Percentiles rank a stretch among this genome's conserved stretches.
Conservation (phyloP, 2,329 filamentous ascomycete genomes). For the Herpomyces periplanetae region DNA sequence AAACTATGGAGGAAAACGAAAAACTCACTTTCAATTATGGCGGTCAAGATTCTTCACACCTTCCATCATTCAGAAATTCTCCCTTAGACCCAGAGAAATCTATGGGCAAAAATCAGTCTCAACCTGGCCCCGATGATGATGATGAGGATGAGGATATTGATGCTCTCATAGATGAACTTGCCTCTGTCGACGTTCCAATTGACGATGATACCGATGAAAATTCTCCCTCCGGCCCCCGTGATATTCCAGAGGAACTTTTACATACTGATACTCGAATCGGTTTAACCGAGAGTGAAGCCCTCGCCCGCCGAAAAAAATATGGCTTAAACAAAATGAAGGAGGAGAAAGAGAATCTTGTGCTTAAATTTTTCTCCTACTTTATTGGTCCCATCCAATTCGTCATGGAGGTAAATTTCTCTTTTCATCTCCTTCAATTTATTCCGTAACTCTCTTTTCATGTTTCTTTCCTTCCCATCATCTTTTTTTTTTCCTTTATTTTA, state of each 20-base stretch:
- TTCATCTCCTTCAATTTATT: conserved; percentile 1
- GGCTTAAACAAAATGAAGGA: conserved; percentile 70
- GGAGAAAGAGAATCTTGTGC: conserved; percentile 43
- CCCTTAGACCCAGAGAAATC: too few species aligned
- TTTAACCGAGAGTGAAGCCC: conserved; percentile 29
- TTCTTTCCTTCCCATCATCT: conserved; percentile 1
- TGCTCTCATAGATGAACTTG: conserved; percentile 47
- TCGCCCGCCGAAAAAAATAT: conserved; percentile 22
- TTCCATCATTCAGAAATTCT: too few species aligned
- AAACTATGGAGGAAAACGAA: too few species aligned
- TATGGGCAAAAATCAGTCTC: too few species aligned
- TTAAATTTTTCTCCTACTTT: conserved; percentile 52
- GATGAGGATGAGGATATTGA: conserved; percentile 55
- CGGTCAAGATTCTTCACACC: too few species aligned
- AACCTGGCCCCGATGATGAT: conserved; percentile 22
- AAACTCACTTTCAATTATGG: too few species aligned
- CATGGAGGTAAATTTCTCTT: conserved; percentile 26
- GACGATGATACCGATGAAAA: conserved; percentile 21
- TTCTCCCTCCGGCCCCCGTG: conserved; percentile 15
- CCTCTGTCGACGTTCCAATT: conserved; percentile 33
- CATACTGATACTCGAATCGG: conserved; percentile 32
- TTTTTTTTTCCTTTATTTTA: too few species aligned
- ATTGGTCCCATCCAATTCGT: conserved; percentile 69
- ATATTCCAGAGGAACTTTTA: conserved; percentile 30
- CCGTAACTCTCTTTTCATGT: conserved; percentile 3